Evolutionary conservation across 2,329 filamentous ascomycete species (phyloP), one percentile per base, ranked within the genome.

Genomic region (Fusarium sp.): DNA sequence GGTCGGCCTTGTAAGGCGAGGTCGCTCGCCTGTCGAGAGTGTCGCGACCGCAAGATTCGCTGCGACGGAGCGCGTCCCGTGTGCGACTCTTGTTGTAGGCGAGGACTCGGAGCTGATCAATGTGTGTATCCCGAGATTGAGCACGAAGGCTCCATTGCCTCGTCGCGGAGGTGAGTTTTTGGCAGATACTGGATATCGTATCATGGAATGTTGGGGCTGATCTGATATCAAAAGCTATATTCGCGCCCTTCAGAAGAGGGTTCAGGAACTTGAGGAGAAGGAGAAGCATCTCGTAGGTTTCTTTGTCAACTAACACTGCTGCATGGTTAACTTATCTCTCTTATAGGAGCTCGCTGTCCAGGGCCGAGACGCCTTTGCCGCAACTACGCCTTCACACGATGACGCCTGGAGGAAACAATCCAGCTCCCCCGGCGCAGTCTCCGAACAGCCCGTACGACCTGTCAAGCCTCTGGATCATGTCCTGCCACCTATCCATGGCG

Each of bases 31-130:
- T 79, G 77, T 54, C 72, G 77, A 56, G 77, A 79, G 57, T 79
- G 77, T 77, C 77, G 77, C 67, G 77, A 79, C 64, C 77, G 77
- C 70, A 79, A 79, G 72, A 79, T 79, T 18, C 77, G 77, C 59
- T 79, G 77, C 65, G 77, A 79, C 64, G 77, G 77, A 16, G 77
- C 77, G 10, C 73, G 77, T 18, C 77, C 77, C 29, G 76, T 68
- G 37, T 79, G 77, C 71, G 77, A 79, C 63, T 79, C 77, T 20
- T 79, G 77, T 43, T 73, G 69, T 2, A 71, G 77, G 22, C 65
- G 77, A 18, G 77, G 77, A 8, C 64, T 79, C 27, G 65, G 76
- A 33, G 68, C 75, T 22, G 75, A 73, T 6, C 77, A 79, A 63
- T 79, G 77, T 59, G 67, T 77, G 27, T 79, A 79, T 45, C 77